Evolutionary conservation across 1,139 yeast genomes (phyloP).

Genomic region (Pichia norvegensis): DNA sequence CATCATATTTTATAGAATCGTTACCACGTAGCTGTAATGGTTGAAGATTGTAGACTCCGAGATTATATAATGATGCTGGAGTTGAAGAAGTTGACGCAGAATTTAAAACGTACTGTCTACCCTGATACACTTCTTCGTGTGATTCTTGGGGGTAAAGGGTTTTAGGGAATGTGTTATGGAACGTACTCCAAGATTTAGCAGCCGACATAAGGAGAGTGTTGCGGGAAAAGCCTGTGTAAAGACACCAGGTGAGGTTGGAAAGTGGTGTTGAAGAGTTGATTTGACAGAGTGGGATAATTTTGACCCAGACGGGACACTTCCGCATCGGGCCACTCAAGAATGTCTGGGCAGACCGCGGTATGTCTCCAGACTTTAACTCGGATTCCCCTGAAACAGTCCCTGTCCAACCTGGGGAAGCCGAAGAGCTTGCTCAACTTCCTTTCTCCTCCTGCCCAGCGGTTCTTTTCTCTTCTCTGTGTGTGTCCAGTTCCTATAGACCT

Average conservation of each 20-base stretch:
- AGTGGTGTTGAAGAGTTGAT: background rate
- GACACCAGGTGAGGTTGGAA: background rate
- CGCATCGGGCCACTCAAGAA: background rate
- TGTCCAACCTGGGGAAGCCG: too few species aligned
- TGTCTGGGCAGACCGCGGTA: too few species aligned
- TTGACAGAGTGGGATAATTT: too few species aligned
- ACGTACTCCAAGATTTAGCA: background rate
- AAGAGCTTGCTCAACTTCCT: background rate
- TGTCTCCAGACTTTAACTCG: too few species aligned
- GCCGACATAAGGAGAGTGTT: background rate
- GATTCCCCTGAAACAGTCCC: too few species aligned
- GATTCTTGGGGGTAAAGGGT: slow-evolving; percentile 4
- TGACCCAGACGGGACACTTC: background rate
- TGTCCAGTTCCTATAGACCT: too few species aligned
- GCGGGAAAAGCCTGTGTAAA: background rate
- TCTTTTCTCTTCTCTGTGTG: background rate
- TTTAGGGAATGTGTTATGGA: slow-evolving; percentile 7
- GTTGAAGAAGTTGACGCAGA: background rate
- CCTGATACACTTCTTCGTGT: slow-evolving; percentile 2
- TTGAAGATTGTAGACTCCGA: slow-evolving; percentile 37
- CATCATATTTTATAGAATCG: background rate
- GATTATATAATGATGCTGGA: slow-evolving; percentile 25
- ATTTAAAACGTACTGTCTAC: slow-evolving; percentile 3
- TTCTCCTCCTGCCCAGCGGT: background rate
- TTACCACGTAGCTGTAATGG: slow-evolving; percentile 16